A percentile compares a stretch with the other conserved stretches of the same genome.
These are phyloP conservation scores for Amphibolis antarctica DNA, from an alignment of 106 monocot species.

Conservation along the genomic window DNA sequence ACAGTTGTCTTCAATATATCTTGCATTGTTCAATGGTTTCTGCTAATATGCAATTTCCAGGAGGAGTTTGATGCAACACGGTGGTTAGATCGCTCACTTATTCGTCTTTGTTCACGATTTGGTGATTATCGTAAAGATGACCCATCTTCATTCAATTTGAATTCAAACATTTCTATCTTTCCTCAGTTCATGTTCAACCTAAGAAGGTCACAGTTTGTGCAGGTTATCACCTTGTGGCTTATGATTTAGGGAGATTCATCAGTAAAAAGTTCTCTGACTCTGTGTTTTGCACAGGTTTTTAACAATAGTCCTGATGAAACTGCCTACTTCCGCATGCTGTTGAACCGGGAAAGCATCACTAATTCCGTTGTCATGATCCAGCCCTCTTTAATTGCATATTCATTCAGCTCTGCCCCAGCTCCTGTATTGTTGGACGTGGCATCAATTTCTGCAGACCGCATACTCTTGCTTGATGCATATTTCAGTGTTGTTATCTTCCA, in stretches of 20 bases:
- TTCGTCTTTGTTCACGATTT: constrained; percentile 87
- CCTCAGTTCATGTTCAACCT: constrained; percentile 99
- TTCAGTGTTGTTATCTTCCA: constrained; percentile 98
- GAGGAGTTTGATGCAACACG: constrained; percentile 98
- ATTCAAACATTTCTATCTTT: constrained; percentile 84
- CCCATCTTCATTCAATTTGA: constrained; percentile 76
- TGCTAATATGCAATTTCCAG: constrained; percentile 25
- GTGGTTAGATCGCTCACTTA: constrained; percentile 89
- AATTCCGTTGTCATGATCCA: constrained; percentile 98
- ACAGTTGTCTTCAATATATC: too few relatives aligned
- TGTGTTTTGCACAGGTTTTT: constrained; percentile 62
- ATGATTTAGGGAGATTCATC: background rate
- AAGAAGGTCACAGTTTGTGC: constrained; percentile 89
- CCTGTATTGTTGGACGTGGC: constrained; percentile 87
- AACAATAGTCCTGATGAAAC: constrained; percentile 99
- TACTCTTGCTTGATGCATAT: constrained; percentile 92
- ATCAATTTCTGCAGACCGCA: constrained; percentile 76
- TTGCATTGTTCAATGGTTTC: background rate
- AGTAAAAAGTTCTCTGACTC: background rate
- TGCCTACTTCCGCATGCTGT: constrained; percentile 90
- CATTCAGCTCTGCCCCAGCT: constrained; percentile 65
- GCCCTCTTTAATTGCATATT: constrained; percentile 80
- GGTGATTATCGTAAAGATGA: constrained; percentile 99
- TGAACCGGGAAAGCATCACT: constrained; percentile 81
- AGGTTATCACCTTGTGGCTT: constrained; percentile 31